Conservation (phyloP, 768 basidiomycete genomes). For the Termitomyces sp. region DNA sequence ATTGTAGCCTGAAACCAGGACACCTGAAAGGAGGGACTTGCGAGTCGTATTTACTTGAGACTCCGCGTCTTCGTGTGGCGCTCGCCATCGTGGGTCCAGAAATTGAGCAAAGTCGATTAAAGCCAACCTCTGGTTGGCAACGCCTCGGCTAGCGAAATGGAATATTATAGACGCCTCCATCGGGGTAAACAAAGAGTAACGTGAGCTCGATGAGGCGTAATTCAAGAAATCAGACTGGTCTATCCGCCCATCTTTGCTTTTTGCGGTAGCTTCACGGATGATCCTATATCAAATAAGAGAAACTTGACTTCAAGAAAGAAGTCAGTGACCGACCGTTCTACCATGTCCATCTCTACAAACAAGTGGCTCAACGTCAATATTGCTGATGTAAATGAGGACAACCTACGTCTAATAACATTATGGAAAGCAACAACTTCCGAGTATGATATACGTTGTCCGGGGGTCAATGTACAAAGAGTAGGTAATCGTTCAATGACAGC, state of each 20-base stretch:
- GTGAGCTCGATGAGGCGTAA: slow-evolving; percentile 76
- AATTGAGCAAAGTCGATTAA: slow-evolving; percentile 90
- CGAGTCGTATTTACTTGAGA: slow-evolving; percentile 18
- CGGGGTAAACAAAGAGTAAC: slow-evolving; percentile 93
- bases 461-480: slow-evolving; percentile 83
- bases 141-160: slow-evolving; percentile 90
- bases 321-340: slow-evolving; percentile 59
- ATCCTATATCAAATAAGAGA: slow-evolving; percentile 40
- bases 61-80: slow-evolving; percentile 53
- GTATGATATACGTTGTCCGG: slow-evolving; percentile 88
- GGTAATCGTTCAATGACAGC: slow-evolving; percentile 89
- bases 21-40: slow-evolving; percentile 34
- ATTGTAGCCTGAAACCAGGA: slow-evolving; percentile 75
- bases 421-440: slow-evolving; percentile 97
- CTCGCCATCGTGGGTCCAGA: slow-evolving; percentile 83
- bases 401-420: slow-evolving; percentile 86
- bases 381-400: slow-evolving; percentile 4
- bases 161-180: slow-evolving; percentile 99
- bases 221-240: slow-evolving; percentile 94
- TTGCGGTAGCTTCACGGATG: slow-evolving; percentile 83
- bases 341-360: slow-evolving; percentile 86
- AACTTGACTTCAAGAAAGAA: not conserved
- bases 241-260: slow-evolving; percentile 93
- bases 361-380: not conserved
- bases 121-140: slow-evolving; percentile 62